These are phyloP conservation scores for Hypoxylon sp. DNA, from an alignment of 2,329 filamentous ascomycete genomes.

Conservation along the genomic window DNA sequence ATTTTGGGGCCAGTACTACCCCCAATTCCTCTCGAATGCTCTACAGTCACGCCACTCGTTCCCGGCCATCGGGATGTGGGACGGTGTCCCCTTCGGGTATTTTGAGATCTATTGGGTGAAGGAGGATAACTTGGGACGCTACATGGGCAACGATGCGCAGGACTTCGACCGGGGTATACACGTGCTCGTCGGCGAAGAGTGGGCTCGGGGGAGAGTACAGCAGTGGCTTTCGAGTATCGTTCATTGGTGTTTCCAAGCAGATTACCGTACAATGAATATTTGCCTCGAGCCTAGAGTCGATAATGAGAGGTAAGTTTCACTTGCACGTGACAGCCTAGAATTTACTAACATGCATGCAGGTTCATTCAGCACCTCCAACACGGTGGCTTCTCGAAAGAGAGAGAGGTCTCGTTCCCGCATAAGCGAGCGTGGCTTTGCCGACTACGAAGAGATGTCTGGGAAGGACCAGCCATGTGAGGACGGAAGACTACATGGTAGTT, in stretches of 20 bases:
- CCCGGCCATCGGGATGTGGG: slow-evolving; percentile 93
- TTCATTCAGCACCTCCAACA: slow-evolving; percentile 79
- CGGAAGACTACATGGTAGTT: slow-evolving; percentile 6
- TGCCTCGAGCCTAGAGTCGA: slow-evolving; percentile 93
- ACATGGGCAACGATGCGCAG: slow-evolving; percentile 75
- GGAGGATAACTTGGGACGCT: slow-evolving; percentile 83
- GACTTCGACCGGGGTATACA: slow-evolving; percentile 94
- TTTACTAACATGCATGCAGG: slow-evolving; percentile 59
- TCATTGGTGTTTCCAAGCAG: slow-evolving; percentile 86
- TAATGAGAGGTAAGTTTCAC: slow-evolving; percentile 80
- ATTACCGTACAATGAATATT: slow-evolving; percentile 85
- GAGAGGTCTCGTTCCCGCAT: slow-evolving; percentile 88
- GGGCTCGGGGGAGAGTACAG: slow-evolving; percentile 85
- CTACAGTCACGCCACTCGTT: slow-evolving; percentile 83
- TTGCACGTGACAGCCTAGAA: background rate
- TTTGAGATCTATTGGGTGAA: slow-evolving; percentile 99
- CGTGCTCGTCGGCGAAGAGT: slow-evolving; percentile 90
- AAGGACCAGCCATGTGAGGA: slow-evolving; percentile 70
- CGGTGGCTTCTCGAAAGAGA: slow-evolving; percentile 87
- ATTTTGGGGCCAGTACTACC: slow-evolving; percentile 83
- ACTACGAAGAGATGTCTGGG: slow-evolving; percentile 84
- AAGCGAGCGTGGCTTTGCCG: slow-evolving; percentile 93
- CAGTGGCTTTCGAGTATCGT: slow-evolving; percentile 88
- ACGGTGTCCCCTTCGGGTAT: slow-evolving; percentile 94
- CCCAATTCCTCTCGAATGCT: slow-evolving; percentile 76